phyloP scores from a whole-genome alignment of 768 basidiomycete species.

The Hydnomerulius pinastri region DNA sequence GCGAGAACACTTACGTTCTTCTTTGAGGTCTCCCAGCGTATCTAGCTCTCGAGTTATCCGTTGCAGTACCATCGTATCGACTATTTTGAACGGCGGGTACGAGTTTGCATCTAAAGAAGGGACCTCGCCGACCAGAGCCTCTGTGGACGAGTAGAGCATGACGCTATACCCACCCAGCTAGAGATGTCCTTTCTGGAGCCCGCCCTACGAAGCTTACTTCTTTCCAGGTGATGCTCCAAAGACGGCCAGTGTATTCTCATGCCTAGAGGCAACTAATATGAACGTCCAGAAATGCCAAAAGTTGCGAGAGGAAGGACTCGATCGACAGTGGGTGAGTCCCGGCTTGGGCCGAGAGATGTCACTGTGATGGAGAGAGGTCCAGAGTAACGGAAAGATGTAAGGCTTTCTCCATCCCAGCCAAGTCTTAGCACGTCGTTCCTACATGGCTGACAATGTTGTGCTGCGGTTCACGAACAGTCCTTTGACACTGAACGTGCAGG shows the following conservation, averaged over 20 bases:
- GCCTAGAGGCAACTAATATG: conserved; percentile 87
- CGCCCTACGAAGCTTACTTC: conserved; percentile 56
- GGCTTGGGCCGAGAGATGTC: conserved; percentile 67
- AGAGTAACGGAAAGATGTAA: conserved; percentile 81
- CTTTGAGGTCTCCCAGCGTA: conserved; percentile 45
- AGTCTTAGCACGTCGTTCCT: no score
- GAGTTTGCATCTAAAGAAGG: conserved; percentile 68
- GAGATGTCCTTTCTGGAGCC: no score
- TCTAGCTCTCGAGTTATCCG: conserved; percentile 66
- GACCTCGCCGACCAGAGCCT: conserved; percentile 38
- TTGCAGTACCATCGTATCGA: conserved; percentile 66
- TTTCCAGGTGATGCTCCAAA: conserved; percentile 86
- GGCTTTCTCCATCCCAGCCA: conserved; percentile 43
- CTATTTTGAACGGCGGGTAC: conserved; percentile 80
- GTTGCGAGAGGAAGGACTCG: conserved; percentile 74
- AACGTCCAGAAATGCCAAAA: conserved; percentile 89
- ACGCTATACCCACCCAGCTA: conserved; percentile 44
- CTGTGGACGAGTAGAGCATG: conserved; percentile 75
- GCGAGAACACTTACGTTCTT: conserved; percentile 39
- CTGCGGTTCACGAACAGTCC: no score
- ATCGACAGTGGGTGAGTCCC: conserved; percentile 62
- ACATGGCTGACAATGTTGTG: no score
- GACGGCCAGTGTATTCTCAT: conserved; percentile 92
- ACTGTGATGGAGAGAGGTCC: conserved; percentile 85
- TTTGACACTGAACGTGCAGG: no score